These are phyloP conservation scores for Thyridium curvatum DNA, from an alignment of 2,329 filamentous ascomycete genomes.

Conservation along the genomic window DNA sequence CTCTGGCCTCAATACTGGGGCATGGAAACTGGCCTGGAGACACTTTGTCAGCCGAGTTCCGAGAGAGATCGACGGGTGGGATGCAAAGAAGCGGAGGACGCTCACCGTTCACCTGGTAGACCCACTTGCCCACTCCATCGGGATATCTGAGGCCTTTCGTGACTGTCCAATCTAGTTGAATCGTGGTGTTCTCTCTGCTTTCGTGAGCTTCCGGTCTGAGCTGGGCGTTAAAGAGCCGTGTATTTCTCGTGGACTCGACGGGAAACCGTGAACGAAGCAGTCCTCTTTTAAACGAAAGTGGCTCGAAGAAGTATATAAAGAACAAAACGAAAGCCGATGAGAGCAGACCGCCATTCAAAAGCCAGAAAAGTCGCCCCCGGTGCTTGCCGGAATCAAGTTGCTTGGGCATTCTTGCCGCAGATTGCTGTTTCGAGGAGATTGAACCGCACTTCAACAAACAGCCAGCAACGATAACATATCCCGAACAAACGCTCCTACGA, in stretches of 20 bases:
- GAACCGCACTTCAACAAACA: too few relatives aligned
- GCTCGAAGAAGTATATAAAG: neutral
- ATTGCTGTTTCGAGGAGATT: too few relatives aligned
- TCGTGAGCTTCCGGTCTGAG: neutral
- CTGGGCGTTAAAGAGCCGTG: neutral
- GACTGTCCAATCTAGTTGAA: neutral
- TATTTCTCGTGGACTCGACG: neutral
- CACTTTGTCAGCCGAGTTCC: neutral
- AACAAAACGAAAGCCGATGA: neutral
- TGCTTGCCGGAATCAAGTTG: too few relatives aligned
- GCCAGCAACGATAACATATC: too few relatives aligned
- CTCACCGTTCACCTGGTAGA: slow-evolving; percentile 1
- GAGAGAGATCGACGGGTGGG: neutral
- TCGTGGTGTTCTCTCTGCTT: neutral
- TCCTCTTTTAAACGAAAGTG: neutral
- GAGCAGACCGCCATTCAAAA: too few relatives aligned
- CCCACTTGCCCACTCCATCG: slow-evolving; percentile 1
- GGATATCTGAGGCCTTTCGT: neutral
- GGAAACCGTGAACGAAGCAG: neutral
- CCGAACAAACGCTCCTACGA: too few relatives aligned
- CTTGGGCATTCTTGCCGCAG: too few relatives aligned
- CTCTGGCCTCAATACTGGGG: slow-evolving; percentile 1
- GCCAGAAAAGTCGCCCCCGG: too few relatives aligned
- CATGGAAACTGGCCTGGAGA: neutral
- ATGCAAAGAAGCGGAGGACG: neutral